Percentiles rank a stretch among this genome's conserved stretches.
These are phyloP conservation scores for Calonectria leucothoes DNA, from an alignment of 2,329 filamentous ascomycete species.

Conservation along the genomic window DNA sequence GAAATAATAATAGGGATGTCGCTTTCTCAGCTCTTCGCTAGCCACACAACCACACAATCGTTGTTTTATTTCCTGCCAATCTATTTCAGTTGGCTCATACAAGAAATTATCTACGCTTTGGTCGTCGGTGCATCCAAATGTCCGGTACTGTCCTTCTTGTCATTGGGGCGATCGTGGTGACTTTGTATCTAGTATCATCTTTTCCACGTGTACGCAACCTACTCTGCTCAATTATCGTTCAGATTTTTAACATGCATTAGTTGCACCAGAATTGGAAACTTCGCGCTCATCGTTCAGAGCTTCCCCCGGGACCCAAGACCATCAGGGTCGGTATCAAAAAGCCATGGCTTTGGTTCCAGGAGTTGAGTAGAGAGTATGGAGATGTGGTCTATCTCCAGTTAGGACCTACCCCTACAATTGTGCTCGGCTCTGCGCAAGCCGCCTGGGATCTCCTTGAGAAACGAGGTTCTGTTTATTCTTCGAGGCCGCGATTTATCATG, in stretches of 20 bases:
- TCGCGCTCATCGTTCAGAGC: conserved; percentile 50
- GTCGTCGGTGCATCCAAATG: not conserved
- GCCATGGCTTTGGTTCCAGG: conserved; percentile 57
- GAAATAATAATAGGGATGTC: too few relatives aligned
- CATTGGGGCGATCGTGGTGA: not conserved
- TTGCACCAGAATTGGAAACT: conserved; percentile 52
- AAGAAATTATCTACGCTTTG: not conserved
- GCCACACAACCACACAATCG: not conserved
- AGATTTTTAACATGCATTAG: conserved; percentile 32
- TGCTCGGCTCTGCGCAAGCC: conserved; percentile 55
- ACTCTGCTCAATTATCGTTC: not conserved
- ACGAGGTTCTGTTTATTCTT: conserved; percentile 56
- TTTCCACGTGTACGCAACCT: conserved; percentile 31
- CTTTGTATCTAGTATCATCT: conserved; percentile 28
- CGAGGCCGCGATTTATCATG: conserved; percentile 58
- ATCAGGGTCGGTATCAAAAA: conserved; percentile 52
- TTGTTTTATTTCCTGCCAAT: not conserved
- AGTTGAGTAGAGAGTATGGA: conserved; percentile 51
- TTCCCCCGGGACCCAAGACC: conserved; percentile 52
- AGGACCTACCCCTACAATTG: conserved; percentile 54
- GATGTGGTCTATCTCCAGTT: conserved; percentile 57
- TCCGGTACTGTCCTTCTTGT: not conserved
- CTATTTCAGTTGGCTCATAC: not conserved
- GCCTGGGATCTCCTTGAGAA: conserved; percentile 58
- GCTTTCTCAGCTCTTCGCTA: not conserved